phyloP scores from a whole-genome alignment of 2,329 filamentous ascomycete species.

The Neofusicoccum parvum region DNA sequence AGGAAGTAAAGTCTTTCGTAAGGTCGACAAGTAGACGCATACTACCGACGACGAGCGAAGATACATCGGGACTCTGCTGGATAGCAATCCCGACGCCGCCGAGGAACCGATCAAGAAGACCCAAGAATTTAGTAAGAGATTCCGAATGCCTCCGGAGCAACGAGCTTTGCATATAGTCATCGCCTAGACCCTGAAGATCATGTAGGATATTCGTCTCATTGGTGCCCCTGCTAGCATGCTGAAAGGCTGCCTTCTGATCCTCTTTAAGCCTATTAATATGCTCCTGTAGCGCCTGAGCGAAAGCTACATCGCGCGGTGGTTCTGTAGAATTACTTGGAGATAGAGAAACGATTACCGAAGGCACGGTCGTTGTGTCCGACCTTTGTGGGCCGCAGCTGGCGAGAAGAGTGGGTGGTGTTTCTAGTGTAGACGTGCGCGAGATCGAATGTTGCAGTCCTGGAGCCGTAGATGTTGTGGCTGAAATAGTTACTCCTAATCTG shows the following conservation, averaged over 20 bases:
- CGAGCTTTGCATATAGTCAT: conserved; percentile 25
- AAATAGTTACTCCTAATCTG: background rate
- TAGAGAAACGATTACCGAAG: background rate
- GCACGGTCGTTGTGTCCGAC: background rate
- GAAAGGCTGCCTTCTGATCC: conserved; percentile 25
- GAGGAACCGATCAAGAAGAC: conserved; percentile 28
- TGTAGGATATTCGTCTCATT: conserved; percentile 24
- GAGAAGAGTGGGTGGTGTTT: background rate
- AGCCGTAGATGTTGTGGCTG: background rate
- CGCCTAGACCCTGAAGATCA: conserved; percentile 21
- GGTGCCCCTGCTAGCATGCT: conserved; percentile 20
- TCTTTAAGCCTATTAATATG: conserved; percentile 23
- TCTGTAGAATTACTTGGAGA: background rate
- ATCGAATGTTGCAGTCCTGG: background rate
- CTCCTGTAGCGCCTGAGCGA: background rate
- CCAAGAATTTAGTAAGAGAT: conserved; percentile 26
- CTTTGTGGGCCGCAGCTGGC: background rate
- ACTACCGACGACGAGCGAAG: conserved; percentile 28
- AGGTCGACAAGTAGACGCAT: conserved; percentile 28
- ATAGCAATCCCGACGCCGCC: conserved; percentile 27
- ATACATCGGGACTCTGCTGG: conserved; percentile 26
- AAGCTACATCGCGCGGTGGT: background rate
- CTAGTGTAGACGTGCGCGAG: background rate
- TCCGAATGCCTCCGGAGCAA: conserved; percentile 26
- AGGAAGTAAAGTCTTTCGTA: conserved; percentile 26